Evolutionary conservation across 805 yeast species (phyloP).

Genomic region (Yamadazyma tumulicola): DNA sequence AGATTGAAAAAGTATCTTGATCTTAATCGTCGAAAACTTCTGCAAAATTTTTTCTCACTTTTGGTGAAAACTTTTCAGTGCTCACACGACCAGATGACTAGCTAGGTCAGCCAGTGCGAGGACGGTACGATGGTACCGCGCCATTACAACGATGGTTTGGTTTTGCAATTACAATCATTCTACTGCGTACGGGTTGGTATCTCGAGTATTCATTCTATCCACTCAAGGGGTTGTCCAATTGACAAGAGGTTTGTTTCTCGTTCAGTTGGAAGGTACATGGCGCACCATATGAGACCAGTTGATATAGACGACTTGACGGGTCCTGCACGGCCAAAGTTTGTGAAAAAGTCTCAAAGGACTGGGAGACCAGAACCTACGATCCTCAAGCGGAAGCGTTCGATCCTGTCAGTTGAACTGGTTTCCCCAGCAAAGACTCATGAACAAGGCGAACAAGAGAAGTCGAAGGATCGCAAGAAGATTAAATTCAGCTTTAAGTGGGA

Average conservation of each 20-base stretch:
- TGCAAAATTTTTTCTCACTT: background rate
- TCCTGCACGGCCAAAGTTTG: conserved; percentile 10
- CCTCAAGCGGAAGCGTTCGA: background rate
- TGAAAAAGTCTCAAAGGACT: conserved; percentile 7
- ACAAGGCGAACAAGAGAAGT: background rate
- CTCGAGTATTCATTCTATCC: too few species aligned
- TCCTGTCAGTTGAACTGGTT: conserved; percentile 1
- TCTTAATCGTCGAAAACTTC: conserved; percentile 3
- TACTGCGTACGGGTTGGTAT: too few species aligned
- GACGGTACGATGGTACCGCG: too few species aligned
- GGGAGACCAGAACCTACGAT: conserved; percentile 1
- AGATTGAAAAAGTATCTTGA: background rate
- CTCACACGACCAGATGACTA: conserved; percentile 1
- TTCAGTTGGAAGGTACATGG: too few species aligned
- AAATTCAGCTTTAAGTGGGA: conserved; percentile 72
- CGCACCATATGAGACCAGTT: conserved; percentile 12
- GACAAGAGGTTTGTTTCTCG: too few species aligned
- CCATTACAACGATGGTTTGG: too few species aligned
- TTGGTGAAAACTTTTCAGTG: conserved; percentile 1
- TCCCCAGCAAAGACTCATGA: background rate
- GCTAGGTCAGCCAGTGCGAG: too few species aligned
- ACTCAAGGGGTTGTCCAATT: too few species aligned
- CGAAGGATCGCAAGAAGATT: conserved; percentile 3
- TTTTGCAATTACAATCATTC: too few species aligned
- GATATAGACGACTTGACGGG: conserved; percentile 9